Base-by-base conservation (phyloP, 768 basidiomycete species). In the Nidularia pulvinata region DNA sequence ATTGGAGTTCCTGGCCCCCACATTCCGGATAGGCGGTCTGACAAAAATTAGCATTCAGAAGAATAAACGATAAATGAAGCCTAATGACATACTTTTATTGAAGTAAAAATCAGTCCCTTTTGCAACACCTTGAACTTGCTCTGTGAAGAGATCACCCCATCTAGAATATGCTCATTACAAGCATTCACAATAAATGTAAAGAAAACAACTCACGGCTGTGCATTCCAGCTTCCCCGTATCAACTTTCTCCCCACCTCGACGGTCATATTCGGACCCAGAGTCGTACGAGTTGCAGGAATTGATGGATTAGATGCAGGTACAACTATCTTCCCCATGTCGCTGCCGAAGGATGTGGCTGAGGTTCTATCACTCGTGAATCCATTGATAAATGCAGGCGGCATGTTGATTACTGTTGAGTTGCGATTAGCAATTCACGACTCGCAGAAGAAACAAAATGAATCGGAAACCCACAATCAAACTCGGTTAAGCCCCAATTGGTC, bases 81-180 rank as follows among this genome's bases (percentile, higher is more conserved):
- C 7, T 11, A 19, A 3, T 2, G 19, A 57, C 61, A 9, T 45
- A 70, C 69, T 70, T 60, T 70, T 70, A 46, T 68, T 68, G 55
- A 70, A 68, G 49, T 70, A 68, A 33, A 70, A 68, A 36, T 70
- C 69, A 4, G 67, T 68, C 0, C 69, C 69, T 52, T 62, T 61
- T 0, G 64, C 63, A 14, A 70, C 66, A 14, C 69, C 69, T 13
- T 58, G 56, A 4, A 65, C 55, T 46, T 68, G 67, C 49, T 68
- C 66, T 1, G 54, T 53, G 9, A 68, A 61, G 5, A 70, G 59
- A 3, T 60, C 63, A 13, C 62, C 62, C 62, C 62, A 64, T 49
- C 62, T 64, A 37, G 37, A 14, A 30, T 1, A 14, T 5, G 4
- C 32, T 50, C 11, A 39, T 7, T 6, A 33, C 14, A 19, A 9